Base-by-base conservation (phyloP, 2,329 filamentous ascomycete genomes). In the Nemania sp. region DNA sequence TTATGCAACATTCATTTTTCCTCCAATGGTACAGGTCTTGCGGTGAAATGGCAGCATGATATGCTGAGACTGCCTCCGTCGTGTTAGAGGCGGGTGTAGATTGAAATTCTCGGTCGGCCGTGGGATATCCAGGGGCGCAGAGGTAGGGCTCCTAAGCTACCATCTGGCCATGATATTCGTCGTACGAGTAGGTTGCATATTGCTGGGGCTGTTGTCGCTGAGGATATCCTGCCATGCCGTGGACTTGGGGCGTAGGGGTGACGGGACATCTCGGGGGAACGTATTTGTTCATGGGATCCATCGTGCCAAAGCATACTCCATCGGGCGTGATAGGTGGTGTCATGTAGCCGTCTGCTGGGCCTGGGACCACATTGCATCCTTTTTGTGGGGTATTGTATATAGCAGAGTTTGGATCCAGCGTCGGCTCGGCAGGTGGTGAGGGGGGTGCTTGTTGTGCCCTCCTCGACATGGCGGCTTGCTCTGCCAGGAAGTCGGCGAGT, bases 311-410 rank as follows among this genome's bases (percentile, higher is more conserved):
- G 67, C 79, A 80, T 53, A 83, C 80, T 7, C 86, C 85, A 64
- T 94, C 91, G 4, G 91, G 91, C 0, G 91, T 95, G 73, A 95
- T 94, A 1, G 91, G 91, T 25, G 91, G 91, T 15, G 91, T 95
- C 67, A 93, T 84, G 76, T 92, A 92, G 59, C 91, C 91, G 67
- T 91, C 84, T 39, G 87, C 85, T 65, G 87, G 83, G 53, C 81
- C 81, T 54, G 84, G 78, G n/a, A 79, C 77, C 53, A 84, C 80
- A 66, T 87, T 87, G 62, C 88, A 86, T 51, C 84, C 85, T 80
- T 94, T 94, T 71, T 91, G 88, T 13, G 91, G 91, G 15, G 91
- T 95, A 77, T 87, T 89, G 72, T 90, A 91, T 65, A 88, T 85
- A 72, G 86, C 79, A 65, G 84, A 81, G 40, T 86, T 85, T 48